Percentiles rank a stretch among this genome's conserved stretches.
These are phyloP conservation scores for Cryptococcus amylolentus DNA, from an alignment of 1,284 basidiomycete species.

Conservation along the genomic window DNA sequence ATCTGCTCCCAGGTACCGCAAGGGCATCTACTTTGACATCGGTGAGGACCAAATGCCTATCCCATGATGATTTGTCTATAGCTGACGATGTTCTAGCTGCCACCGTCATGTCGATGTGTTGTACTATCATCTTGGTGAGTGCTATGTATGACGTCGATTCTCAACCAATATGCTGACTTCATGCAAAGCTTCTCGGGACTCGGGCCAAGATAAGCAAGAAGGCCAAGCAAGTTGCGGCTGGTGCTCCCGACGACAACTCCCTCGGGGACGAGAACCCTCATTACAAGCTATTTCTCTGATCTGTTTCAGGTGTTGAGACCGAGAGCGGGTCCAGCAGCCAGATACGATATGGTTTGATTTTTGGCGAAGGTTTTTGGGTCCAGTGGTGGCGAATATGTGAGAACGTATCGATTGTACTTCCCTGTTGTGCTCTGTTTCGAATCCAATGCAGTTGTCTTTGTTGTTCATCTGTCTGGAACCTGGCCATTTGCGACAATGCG, in stretches of 20 bases:
- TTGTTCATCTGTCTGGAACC: too few species aligned
- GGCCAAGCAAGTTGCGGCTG: constrained; percentile 3
- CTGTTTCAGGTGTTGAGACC: too few species aligned
- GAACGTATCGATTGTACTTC: too few species aligned
- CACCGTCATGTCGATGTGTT: not conserved
- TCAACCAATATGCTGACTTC: not conserved
- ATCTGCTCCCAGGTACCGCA: constrained; percentile 5
- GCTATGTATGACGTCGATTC: too few species aligned
- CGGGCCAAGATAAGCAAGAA: constrained; percentile 1
- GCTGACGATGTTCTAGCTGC: not conserved
- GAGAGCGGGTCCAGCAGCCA: too few species aligned
- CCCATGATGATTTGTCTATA: not conserved
- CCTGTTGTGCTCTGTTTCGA: too few species aligned
- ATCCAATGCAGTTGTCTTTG: too few species aligned
- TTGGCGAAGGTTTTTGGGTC: too few species aligned
- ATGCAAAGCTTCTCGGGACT: not conserved
- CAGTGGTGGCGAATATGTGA: too few species aligned
- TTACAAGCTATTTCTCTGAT: constrained; percentile 7
- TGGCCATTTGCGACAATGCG: too few species aligned
- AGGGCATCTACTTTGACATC: constrained; percentile 7
- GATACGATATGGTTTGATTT: too few species aligned
- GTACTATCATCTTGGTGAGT: not conserved
- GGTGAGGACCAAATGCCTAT: not conserved
- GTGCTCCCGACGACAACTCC: constrained; percentile 11
- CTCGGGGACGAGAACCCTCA: constrained; percentile 17